Conservation (phyloP, 352 stramenopile species). For the Globisporangium splendens region DNA sequence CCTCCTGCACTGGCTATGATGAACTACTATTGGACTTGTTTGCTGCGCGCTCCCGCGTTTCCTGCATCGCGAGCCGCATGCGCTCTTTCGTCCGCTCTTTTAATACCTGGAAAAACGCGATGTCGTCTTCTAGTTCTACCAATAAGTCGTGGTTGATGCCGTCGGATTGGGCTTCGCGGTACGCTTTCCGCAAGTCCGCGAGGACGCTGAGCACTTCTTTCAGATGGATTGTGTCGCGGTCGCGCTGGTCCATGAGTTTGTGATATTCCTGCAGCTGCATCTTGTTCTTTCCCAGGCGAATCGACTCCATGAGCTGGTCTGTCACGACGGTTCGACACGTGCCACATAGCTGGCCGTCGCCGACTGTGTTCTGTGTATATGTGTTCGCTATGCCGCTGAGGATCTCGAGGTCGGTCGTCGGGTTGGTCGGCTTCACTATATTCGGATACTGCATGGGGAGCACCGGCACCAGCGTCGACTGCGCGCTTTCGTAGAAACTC, state of each 20-base stretch:
- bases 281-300: constrained; percentile 61
- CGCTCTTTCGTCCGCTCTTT: constrained; percentile 70
- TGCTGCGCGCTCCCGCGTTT: constrained; percentile 9
- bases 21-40: constrained; percentile 8
- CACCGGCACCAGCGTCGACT: constrained; percentile 40
- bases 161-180: constrained; percentile 44
- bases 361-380: constrained; percentile 55
- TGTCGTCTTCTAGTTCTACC: constrained; percentile 62
- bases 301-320: constrained; percentile 76
- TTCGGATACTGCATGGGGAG: constrained; percentile 63
- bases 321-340: constrained; percentile 62
- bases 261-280: constrained; percentile 64
- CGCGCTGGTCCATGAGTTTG: constrained; percentile 46
- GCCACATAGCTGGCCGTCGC: constrained; percentile 52
- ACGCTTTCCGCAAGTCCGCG: constrained; percentile 41
- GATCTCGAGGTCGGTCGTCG: constrained; percentile 68
- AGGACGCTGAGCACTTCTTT: constrained; percentile 57
- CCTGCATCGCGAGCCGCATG: constrained; percentile 59
- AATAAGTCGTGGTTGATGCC: constrained; percentile 55
- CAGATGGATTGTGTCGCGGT: constrained; percentile 62
- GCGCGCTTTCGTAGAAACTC: constrained; percentile 54
- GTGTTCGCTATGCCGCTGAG: constrained; percentile 81
- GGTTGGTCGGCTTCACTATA: constrained; percentile 16
- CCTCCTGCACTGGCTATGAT: constrained; percentile 1
- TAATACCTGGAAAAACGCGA: constrained; percentile 64